Conservation (phyloP, 768 basidiomycete species). For the Imleria badia region DNA sequence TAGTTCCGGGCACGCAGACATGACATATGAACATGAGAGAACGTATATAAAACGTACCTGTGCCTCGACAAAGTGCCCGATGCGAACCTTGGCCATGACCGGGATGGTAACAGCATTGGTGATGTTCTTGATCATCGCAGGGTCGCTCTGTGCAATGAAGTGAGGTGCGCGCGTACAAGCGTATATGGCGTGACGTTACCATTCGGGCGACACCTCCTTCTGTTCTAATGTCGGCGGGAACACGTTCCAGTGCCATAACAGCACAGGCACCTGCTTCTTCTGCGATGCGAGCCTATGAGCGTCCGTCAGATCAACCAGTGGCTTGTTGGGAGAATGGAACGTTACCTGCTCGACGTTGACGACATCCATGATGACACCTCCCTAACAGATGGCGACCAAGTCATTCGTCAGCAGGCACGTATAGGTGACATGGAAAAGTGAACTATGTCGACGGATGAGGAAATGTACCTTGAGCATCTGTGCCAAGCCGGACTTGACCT, state of each 20-base stretch:
- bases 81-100: constrained; percentile 95
- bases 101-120: constrained; percentile 94
- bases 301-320: not conserved
- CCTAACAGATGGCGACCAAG: constrained; percentile 43
- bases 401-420: not conserved
- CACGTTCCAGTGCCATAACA: constrained; percentile 95
- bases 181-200: constrained; percentile 49
- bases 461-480: constrained; percentile 88
- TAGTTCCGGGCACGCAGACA: constrained; percentile 26
- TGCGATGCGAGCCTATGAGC: constrained; percentile 81
- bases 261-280: constrained; percentile 98
- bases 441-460: not conserved
- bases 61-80: constrained; percentile 97
- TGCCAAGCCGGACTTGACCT: constrained; percentile 93
- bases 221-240: constrained; percentile 91
- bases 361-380: constrained; percentile 96
- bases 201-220: constrained; percentile 95
- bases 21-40: not conserved
- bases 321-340: not conserved
- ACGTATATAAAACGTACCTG: constrained; percentile 49
- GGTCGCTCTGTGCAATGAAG: constrained; percentile 65
- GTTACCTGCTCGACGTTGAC: constrained; percentile 68
- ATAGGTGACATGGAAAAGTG: not conserved
- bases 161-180: not conserved
- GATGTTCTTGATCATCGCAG: constrained; percentile 95